Evolutionary conservation across 2,329 filamentous ascomycete genomes (phyloP).

Genomic region (Dothiorella sarmentorum): DNA sequence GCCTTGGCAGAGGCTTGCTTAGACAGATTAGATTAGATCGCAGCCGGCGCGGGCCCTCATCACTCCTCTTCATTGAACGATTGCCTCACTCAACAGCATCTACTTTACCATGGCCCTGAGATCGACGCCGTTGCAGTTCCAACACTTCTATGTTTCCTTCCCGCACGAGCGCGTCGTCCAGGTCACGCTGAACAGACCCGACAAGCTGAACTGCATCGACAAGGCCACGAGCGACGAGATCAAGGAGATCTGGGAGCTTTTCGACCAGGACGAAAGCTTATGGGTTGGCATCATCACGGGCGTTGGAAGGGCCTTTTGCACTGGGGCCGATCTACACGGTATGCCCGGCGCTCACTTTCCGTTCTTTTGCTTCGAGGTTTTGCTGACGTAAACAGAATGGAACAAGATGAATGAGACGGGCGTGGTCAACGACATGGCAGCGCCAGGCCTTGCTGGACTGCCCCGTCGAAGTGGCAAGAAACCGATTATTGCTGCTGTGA

Average conservation of each 20-base stretch:
- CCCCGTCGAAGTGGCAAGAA: constrained; percentile 53
- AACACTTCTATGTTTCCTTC: constrained; percentile 14
- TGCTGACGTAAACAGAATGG: constrained; percentile 24
- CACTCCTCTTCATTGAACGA: too few species aligned
- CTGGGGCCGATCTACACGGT: constrained; percentile 48
- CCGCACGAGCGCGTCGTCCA: constrained; percentile 30
- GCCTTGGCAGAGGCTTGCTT: too few species aligned
- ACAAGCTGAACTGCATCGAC: constrained; percentile 41
- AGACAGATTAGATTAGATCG: too few species aligned
- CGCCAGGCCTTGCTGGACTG: constrained; percentile 49
- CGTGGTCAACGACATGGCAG: constrained; percentile 25
- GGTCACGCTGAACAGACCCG: constrained; percentile 44
- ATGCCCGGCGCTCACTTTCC: not conserved
- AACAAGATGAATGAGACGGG: constrained; percentile 24
- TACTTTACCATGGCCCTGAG: constrained; percentile 16
- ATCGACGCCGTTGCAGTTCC: constrained; percentile 11
- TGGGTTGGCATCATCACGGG: constrained; percentile 41
- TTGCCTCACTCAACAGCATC: too few species aligned
- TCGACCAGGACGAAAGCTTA: constrained; percentile 42
- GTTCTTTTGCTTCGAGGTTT: not conserved
- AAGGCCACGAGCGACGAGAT: constrained; percentile 43
- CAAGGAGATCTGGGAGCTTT: constrained; percentile 44
- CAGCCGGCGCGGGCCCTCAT: too few species aligned
- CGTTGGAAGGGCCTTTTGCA: constrained; percentile 47
- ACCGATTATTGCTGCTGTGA: constrained; percentile 52